Percentiles rank a stretch among this genome's conserved stretches.
These are phyloP conservation scores for Symbiotaphrina buchneri DNA, from an alignment of 495 filamentous ascomycete genomes.

Conservation along the genomic window DNA sequence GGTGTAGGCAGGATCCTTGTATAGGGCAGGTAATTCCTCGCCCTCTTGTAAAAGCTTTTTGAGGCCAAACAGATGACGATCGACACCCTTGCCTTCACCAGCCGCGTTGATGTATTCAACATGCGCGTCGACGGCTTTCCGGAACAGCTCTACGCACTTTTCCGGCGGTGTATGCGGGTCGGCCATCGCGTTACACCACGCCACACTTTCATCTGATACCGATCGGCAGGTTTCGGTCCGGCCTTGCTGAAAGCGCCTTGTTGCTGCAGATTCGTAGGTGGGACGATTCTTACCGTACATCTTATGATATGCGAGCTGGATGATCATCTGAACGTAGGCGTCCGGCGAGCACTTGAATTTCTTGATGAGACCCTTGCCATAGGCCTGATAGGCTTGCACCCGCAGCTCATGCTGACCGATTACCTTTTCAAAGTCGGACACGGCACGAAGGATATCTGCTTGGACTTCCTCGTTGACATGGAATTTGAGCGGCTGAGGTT, in stretches of 20 bases:
- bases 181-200: constrained; percentile 72
- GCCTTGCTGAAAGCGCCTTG: constrained; percentile 83
- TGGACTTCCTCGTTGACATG: constrained; percentile 46
- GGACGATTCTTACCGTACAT: constrained; percentile 97
- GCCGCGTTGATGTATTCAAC: constrained; percentile 78
- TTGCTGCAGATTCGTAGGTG: constrained; percentile 93
- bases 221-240: constrained; percentile 90
- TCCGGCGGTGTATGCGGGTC: constrained; percentile 36
- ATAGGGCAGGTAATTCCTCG: constrained; percentile 64
- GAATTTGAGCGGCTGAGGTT: constrained; percentile 60
- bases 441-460: constrained; percentile 51
- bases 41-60: constrained; percentile 74
- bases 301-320: constrained; percentile 96
- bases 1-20: constrained; percentile 60
- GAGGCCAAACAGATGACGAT: constrained; percentile 89
- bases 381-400: constrained; percentile 89
- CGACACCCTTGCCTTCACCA: constrained; percentile 78
- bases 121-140: constrained; percentile 59
- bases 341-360: constrained; percentile 98
- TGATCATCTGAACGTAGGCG: constrained; percentile 95
- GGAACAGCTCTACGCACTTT: constrained; percentile 49
- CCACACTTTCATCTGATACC: constrained; percentile 79
- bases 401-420: constrained; percentile 77
- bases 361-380: constrained; percentile 98
- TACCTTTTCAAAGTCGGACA: constrained; percentile 50